Percentiles rank a stretch among this genome's conserved stretches.
These are phyloP conservation scores for Lipomyces kockii DNA, from an alignment of 805 yeast genomes.

Conservation along the genomic window DNA sequence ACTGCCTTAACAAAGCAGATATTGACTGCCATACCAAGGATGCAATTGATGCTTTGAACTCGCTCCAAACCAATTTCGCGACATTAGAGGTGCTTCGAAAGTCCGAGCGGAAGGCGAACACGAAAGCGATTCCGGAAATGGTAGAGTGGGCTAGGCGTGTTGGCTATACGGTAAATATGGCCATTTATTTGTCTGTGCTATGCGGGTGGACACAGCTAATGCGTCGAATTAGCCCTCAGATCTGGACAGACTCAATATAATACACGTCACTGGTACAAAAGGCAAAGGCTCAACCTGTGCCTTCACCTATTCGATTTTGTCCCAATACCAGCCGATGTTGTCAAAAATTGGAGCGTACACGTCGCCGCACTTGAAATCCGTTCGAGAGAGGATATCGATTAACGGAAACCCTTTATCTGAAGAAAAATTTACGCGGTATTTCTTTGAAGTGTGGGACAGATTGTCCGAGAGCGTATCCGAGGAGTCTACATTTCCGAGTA, in stretches of 20 bases:
- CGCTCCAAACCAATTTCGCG: slow-evolving; percentile 89
- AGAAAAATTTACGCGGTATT: slow-evolving; percentile 79
- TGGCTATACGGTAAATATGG: slow-evolving; percentile 54
- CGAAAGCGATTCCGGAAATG: slow-evolving; percentile 80
- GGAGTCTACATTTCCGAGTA: slow-evolving; percentile 65
- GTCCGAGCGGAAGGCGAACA: slow-evolving; percentile 64
- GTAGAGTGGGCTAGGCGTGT: slow-evolving; percentile 73
- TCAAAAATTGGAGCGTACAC: slow-evolving; percentile 88
- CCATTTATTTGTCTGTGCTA: slow-evolving; percentile 22
- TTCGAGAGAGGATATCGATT: slow-evolving; percentile 87
- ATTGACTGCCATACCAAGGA: slow-evolving; percentile 50
- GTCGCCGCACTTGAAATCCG: slow-evolving; percentile 92
- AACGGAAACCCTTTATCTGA: slow-evolving; percentile 85
- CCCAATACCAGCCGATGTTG: slow-evolving; percentile 56
- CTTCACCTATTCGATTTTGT: slow-evolving; percentile 78
- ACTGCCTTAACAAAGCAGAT: background rate
- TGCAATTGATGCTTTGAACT: slow-evolving; percentile 83
- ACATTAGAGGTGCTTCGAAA: slow-evolving; percentile 81
- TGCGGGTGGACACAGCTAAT: background rate
- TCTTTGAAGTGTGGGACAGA: slow-evolving; percentile 92
- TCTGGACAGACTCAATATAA: slow-evolving; percentile 72
- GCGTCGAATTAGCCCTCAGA: slow-evolving; percentile 53
- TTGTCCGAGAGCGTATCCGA: slow-evolving; percentile 64
- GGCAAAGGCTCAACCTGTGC: slow-evolving; percentile 99
- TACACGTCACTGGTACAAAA: slow-evolving; percentile 96